Evolutionary conservation across 805 yeast species (phyloP), one percentile per base, ranked within the genome.

Genomic region (Candida piceae): DNA sequence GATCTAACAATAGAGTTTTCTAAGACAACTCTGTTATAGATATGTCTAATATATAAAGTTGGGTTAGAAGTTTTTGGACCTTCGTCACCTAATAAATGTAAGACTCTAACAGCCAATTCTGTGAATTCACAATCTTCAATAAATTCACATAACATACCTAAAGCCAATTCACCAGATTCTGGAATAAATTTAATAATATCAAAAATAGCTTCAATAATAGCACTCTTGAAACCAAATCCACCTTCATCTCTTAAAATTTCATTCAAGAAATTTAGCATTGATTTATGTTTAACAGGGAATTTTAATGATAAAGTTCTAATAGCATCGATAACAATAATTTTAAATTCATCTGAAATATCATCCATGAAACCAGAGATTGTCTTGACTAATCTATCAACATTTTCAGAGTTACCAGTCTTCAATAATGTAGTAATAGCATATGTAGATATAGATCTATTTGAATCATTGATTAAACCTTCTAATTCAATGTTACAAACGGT

Each of bases 61-160:
- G 97, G 96, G 46, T 82, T 83, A 7, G 81, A 50, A 5, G 96
- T 81, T 40, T 71, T 67, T 53, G 98, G 97, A 43, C 98, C 98
- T 62, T 89, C 95, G 48, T 80, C 84, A 58, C 98, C 98, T 47
- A 93, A 74, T 44, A 90, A 63, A 63, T 89, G 96, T 61, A 93
- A 72, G 40, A 93, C 81, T 57, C 97, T 78, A n/a, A 89, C 95
- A 19, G 94, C 78, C 44, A 93, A 77, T 63, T 88, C 96, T 21
- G 96, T 84, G 66, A 74, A 90, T 66, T 93, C 98, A 67, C 97
- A 93, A 69, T 93, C 98, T 65, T 93, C 98, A 53, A 93, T 93
- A 57, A 88, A 89, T 63, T 93, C 98, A 71, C 97, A 88, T 52
- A 93, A 72, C 60, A 82, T 82, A 64, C 84, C 87, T 54, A 93